Evolutionary conservation across 192 early-diverging fungal species (phyloP).

Genomic region (Backusella westeae): DNA sequence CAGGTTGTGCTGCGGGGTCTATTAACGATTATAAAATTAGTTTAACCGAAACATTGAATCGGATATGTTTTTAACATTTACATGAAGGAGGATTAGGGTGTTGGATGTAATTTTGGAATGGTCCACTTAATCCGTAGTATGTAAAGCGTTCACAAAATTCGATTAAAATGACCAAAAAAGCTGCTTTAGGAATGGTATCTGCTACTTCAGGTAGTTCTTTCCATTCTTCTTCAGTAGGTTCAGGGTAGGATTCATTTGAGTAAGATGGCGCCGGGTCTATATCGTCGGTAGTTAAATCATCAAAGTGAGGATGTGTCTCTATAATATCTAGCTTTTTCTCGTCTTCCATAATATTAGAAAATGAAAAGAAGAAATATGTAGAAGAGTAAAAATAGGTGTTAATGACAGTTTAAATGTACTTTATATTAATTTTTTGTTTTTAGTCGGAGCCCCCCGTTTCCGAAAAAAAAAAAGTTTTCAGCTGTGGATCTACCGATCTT

Average conservation of each 20-base stretch:
- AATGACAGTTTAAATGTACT: neutral
- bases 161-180: slow-evolving; percentile 54
- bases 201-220: slow-evolving; percentile 54
- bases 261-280: neutral
- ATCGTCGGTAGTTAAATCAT: neutral
- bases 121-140: slow-evolving; percentile 58
- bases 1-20: slow-evolving; percentile 41
- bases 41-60: slow-evolving; percentile 2
- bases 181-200: slow-evolving; percentile 56
- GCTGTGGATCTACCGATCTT: neutral
- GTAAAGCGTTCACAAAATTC: slow-evolving; percentile 69
- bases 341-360: neutral
- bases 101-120: slow-evolving; percentile 48
- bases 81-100: slow-evolving; percentile 19
- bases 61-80: slow-evolving; percentile 18
- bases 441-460: neutral
- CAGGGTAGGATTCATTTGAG: slow-evolving; percentile 9
- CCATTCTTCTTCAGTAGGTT: slow-evolving; percentile 62
- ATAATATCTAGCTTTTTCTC: slow-evolving; percentile 3
- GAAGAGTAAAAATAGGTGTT: neutral
- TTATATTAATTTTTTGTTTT: neutral
- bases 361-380: neutral
- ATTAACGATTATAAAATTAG: neutral
- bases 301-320: neutral
- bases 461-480: neutral